Base-by-base conservation (phyloP, 2,329 filamentous ascomycete species). In the Seiridium unicorne region DNA sequence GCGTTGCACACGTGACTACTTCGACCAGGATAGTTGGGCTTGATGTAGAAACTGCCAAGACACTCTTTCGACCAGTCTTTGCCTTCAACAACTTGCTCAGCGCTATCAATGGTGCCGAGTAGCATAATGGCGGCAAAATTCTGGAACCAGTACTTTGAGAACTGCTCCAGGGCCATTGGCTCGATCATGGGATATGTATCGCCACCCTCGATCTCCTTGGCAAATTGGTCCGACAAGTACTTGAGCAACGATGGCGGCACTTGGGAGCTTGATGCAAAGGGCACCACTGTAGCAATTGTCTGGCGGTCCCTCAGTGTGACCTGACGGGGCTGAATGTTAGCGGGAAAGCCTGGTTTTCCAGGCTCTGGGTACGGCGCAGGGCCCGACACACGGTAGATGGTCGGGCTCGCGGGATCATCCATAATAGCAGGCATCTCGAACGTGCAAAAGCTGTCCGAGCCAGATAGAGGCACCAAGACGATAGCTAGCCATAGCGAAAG, bases 1-100 rank as follows among this genome's bases (percentile, higher is more conserved):
- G 86, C 93, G 71, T 96, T 97, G 79, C 92, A 96, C 55, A 96
- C 86, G 79, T 97, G 93, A 74, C 90, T 95, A 77, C 91, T 95
- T 61, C 93, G 85, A 53, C 93, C 93, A 0, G 93, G 92, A 73
- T 96, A 97, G 75, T 97, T 96, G 53, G 93, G 92, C 78, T 95
- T 93, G 81, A 96, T 91, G 77, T 95, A 96, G 77, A 96, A 96
- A 77, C 91, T 96, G 60, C 93, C 93, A 48, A 97, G 79, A 69
- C 92, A 96, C 68, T 90, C 83, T 70, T 88, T 88, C 65, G 87
- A 84, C 92, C 93, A 96, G 74, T 94, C 90, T 65, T 81, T 80
- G 74, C 82, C 75, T 76, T 87, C 76, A 66, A 81, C 68, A 61
- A 84, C 75, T 60, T 89, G 86, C 58, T 86, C 82, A 34, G 84